Evolutionary conservation across 2,329 filamentous ascomycete genomes (phyloP), one percentile per base, ranked within the genome.

Genomic region (Thyridium curvatum): DNA sequence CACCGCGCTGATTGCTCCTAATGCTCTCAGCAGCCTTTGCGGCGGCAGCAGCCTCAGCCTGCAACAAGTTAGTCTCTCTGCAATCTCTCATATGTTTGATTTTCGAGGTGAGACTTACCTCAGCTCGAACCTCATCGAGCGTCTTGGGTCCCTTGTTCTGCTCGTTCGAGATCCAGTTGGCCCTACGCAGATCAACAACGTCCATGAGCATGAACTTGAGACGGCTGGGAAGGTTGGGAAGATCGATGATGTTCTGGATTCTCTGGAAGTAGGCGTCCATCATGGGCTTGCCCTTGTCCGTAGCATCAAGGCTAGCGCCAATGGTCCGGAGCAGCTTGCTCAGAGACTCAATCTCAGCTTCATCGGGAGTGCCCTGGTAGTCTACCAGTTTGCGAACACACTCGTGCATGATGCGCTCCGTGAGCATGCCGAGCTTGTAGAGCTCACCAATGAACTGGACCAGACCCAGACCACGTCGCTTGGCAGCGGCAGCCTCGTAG

Each of bases 401-500:
- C 66, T 96, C 88, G 71, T 98, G 91, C 93, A 98, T 98, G 67
- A 98, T 98, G 61, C 91, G 86, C 64, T 96, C 87, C 45, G 93
- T 98, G 63, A 98, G 77, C 93, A 98, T 98, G 60, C 85, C 83
- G 44, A 98, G 81, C 74, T 97, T 98, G 79, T 94, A 98, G 34
- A 98, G 79, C 68, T 98, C 93, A 71, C 93, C 93, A 58, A 98
- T 98, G 69, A 98, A 98, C 66, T 96, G 91, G 47, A 98, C 91
- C 16, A 98, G 79, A 82, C 93, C 93, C 48, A 98, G 85, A 68
- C 93, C 93, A 64, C 89, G 86, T 66, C 93, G 84, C 74, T 98
- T 98, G 56, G 90, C 90, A 41, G 91, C 90, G 36, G 90, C 91
- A 31, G 88, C 91, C 48, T 81, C 68, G 62, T 98, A 98, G 70